A percentile compares a stretch with the other conserved stretches of the same genome.
Conservation (phyloP, 352 stramenopile genomes). For the Phytophthora europaea region DNA sequence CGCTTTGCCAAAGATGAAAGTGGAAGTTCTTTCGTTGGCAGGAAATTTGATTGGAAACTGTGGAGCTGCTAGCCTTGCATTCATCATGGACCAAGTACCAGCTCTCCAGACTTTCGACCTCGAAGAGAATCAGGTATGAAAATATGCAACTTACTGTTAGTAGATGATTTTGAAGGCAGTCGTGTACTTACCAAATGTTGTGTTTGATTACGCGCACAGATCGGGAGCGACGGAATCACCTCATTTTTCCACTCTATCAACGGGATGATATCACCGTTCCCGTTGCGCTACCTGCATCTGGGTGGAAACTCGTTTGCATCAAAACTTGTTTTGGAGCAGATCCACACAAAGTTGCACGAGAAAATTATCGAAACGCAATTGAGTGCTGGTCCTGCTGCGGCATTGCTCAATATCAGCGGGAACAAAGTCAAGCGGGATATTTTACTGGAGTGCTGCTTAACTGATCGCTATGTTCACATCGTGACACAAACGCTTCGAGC, state of each 20-base stretch:
- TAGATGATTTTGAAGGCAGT: background rate
- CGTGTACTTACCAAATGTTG: background rate
- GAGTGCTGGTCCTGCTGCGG: background rate
- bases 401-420: conserved; percentile 35
- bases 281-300: conserved; percentile 53
- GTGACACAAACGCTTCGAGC: conserved; percentile 28
- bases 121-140: conserved; percentile 56
- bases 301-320: conserved; percentile 30
- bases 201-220: conserved; percentile 33
- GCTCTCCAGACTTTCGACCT: conserved; percentile 56
- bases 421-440: conserved; percentile 34
- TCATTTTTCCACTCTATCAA: conserved; percentile 53
- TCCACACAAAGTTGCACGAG: conserved; percentile 53
- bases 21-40: conserved; percentile 51
- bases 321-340: conserved; percentile 12
- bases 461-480: conserved; percentile 32
- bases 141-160: background rate
- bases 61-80: conserved; percentile 55
- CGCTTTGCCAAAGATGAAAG: conserved; percentile 22
- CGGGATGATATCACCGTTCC: conserved; percentile 35
- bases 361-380: conserved; percentile 56
- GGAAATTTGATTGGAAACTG: conserved; percentile 55
- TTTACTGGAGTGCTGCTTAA: conserved; percentile 43
- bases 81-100: conserved; percentile 51
- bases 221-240: conserved; percentile 41